Evolutionary conservation across 2,329 filamentous ascomycete species (phyloP).

Genomic region (Zasmidium cellare): DNA sequence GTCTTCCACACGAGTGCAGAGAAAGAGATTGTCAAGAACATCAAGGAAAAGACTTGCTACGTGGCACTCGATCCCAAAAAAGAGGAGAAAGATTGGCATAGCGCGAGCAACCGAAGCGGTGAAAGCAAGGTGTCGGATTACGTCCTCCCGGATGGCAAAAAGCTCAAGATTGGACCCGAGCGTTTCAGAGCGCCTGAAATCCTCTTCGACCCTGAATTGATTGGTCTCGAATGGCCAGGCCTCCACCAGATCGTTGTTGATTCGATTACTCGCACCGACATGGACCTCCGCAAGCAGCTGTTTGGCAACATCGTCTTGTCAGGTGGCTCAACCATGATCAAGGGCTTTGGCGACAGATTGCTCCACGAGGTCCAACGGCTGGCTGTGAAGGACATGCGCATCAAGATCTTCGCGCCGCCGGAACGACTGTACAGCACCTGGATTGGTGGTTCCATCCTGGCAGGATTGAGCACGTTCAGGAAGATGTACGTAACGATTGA

Average conservation of each 20-base stretch:
- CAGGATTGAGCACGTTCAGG: conserved; percentile 94
- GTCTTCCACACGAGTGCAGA: conserved; percentile 97
- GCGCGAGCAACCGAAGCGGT: conserved; percentile 61
- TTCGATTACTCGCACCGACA: conserved; percentile 89
- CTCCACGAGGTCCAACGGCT: conserved; percentile 88
- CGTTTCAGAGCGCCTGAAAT: conserved; percentile 96
- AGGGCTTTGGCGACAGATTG: conserved; percentile 91
- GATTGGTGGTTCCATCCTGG: conserved; percentile 97
- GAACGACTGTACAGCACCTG: conserved; percentile 98
- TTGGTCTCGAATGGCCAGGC: conserved; percentile 93
- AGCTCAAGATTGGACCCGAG: conserved; percentile 90
- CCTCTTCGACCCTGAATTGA: conserved; percentile 94
- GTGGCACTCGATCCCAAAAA: conserved; percentile 86
- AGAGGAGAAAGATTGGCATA: conserved; percentile 94
- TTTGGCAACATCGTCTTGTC: conserved; percentile 98
- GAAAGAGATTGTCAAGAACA: conserved; percentile 96
- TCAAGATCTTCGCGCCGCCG: conserved; percentile 97
- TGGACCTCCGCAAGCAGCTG: conserved; percentile 89
- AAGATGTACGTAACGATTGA: conserved; percentile 99
- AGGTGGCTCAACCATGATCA: conserved; percentile 92
- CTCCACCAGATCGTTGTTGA: conserved; percentile 98
- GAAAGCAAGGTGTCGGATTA: conserved; percentile 81
- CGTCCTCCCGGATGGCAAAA: conserved; percentile 86
- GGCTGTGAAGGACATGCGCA: conserved; percentile 98
- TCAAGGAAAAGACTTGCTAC: conserved; percentile 94